Evolutionary conservation across 306 rosid genomes (phyloP), one percentile per base, ranked within the genome.

Genomic region (Vigna hirtella): DNA sequence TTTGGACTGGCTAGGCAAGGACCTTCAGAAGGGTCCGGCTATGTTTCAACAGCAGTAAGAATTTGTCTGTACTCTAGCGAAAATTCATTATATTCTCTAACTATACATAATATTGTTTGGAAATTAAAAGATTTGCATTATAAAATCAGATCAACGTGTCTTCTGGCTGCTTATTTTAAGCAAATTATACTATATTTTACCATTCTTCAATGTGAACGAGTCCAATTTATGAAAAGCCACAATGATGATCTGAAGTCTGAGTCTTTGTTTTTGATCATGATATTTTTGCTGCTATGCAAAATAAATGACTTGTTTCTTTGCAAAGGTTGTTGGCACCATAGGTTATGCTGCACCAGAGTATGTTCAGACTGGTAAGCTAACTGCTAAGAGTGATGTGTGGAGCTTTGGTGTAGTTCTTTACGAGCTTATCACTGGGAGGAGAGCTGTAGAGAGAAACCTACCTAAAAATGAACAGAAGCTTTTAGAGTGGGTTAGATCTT

Each of bases 1-100:
- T 95, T 95, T 72, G 99, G 99, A 81, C 89, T 95, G n/a, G 99
- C 99, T 14, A 86, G 98, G 81, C 99, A 91, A 84, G 99, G 99
- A 81, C 99, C 99, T 69, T 64, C 87, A 0, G 91, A 87, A 78
- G 99, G 99, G 69, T 85, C 77, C 68, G 88, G 97, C 76, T 95
- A 95, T 63, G 90, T 95, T 80, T 95, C 96, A 78, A 95, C 99
- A 47, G 30, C 94, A 9, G 99, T 95, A 93, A 86, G 98, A 38
- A 66, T 65, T 22, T 57, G 51, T 76, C 72, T 58, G 70, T 77
- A 16, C 64, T 30, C 43, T 38, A 61, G 51, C 30, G 51, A 70
- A 50, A 73, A 16, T 16, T 80, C 63, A 26, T 63, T 63, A 53
- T 47, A 38, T 66, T 71, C 42, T 47, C 22, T 50, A 58, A 78